Percentiles rank a stretch among this genome's conserved stretches.
Conservation (phyloP, 177 flowering plant species). For the Vitis hybrid region DNA sequence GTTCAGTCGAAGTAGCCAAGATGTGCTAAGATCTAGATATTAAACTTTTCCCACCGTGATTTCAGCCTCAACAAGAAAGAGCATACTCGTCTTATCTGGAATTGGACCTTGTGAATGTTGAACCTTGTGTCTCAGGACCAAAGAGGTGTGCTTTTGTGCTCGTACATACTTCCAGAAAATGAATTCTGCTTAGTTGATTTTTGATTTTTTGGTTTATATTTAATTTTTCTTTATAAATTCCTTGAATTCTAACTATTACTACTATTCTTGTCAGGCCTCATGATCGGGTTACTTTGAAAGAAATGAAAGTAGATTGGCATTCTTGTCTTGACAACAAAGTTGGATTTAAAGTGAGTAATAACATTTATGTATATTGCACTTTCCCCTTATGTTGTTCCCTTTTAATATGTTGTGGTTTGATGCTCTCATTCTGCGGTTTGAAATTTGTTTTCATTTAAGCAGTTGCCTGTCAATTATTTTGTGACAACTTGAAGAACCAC, state of each 20-base stretch:
- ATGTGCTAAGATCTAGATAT: background rate
- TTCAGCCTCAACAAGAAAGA: slow-evolving; percentile 80
- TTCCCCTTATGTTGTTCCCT: background rate
- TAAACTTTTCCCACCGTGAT: slow-evolving; percentile 1
- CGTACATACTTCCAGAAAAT: background rate
- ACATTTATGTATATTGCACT: background rate
- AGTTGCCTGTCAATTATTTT: too few species aligned
- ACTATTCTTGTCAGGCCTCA: slow-evolving; percentile 63
- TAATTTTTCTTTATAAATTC: background rate
- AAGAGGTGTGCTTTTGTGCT: slow-evolving; percentile 57
- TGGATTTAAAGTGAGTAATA: slow-evolving; percentile 78
- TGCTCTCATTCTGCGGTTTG: background rate
- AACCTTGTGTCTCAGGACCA: slow-evolving; percentile 94
- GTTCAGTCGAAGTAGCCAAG: background rate
- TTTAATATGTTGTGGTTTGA: background rate
- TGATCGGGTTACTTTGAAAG: slow-evolving; percentile 85
- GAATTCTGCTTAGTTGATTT: background rate
- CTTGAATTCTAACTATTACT: background rate
- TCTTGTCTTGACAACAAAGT: slow-evolving; percentile 87
- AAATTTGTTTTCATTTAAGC: background rate
- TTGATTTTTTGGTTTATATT: background rate
- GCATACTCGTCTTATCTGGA: slow-evolving; percentile 82
- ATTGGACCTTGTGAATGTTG: slow-evolving; percentile 73
- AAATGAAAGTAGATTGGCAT: slow-evolving; percentile 96
- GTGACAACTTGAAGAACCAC: too few species aligned